Evolutionary conservation across 768 basidiomycete species (phyloP).

Genomic region (Suillus luteus): DNA sequence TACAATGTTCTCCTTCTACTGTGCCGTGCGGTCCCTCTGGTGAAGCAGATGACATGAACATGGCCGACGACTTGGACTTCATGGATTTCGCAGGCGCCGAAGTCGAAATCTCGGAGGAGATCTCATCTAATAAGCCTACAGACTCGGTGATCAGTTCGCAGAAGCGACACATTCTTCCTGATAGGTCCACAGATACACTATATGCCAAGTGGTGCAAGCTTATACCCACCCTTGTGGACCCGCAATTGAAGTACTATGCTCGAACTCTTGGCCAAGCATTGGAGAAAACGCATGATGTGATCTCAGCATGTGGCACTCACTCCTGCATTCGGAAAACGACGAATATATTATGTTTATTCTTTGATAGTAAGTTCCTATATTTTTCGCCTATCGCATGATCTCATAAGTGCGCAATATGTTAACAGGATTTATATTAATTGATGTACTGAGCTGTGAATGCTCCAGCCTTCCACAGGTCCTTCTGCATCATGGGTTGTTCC

Average conservation of each 20-base stretch:
- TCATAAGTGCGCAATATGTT: background rate
- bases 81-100: no score
- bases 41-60: no score
- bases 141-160: background rate
- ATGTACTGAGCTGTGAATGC: background rate
- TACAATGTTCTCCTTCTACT: no score
- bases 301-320: background rate
- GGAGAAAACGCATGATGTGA: background rate
- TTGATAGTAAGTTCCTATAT: background rate
- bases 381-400: background rate
- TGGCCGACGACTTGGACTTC: no score
- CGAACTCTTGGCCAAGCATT: background rate
- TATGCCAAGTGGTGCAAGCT: background rate
- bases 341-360: background rate
- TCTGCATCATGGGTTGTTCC: constrained; percentile 34
- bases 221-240: background rate
- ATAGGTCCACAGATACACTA: background rate
- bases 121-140: no score
- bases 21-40: no score
- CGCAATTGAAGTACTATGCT: background rate
- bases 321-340: background rate
- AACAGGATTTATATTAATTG: background rate
- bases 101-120: background rate
- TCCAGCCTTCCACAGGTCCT: background rate
- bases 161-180: background rate